Conservation (phyloP, 371 early-diverging fungal genomes). For the Fennellomyces sp. region DNA sequence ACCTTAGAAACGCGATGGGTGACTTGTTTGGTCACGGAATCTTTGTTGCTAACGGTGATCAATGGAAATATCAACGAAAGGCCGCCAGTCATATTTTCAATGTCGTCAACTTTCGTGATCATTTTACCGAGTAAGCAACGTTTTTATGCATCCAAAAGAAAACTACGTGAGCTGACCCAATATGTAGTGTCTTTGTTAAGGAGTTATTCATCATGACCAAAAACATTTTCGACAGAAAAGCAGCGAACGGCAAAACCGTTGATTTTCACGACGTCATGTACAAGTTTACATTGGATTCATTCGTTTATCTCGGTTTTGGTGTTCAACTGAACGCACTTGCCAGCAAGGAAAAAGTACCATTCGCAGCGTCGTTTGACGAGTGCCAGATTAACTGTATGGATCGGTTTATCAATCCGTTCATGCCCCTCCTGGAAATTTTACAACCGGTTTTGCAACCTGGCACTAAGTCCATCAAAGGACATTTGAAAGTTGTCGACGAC, state of each 20-base stretch:
- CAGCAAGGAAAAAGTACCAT: slow-evolving; percentile 35
- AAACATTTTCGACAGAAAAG: slow-evolving; percentile 33
- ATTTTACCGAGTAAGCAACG: no score
- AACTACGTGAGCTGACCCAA: no score
- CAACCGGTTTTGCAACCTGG: slow-evolving; percentile 11
- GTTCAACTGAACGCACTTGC: slow-evolving; percentile 33
- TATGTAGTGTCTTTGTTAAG: slow-evolving; percentile 51
- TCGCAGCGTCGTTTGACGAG: slow-evolving; percentile 62
- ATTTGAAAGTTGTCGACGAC: slow-evolving; percentile 40
- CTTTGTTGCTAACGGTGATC: no score
- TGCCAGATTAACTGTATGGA: slow-evolving; percentile 37
- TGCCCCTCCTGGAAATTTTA: slow-evolving; percentile 26
- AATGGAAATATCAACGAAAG: no score
- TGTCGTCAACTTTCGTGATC: no score
- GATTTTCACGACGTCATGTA: slow-evolving; percentile 47
- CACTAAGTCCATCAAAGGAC: slow-evolving; percentile 31
- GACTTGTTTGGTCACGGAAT: no score
- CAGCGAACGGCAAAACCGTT: slow-evolving; percentile 25
- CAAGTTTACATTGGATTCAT: slow-evolving; percentile 55
- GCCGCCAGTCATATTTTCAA: no score
- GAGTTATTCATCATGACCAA: slow-evolving; percentile 32
- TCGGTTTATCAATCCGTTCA: slow-evolving; percentile 48
- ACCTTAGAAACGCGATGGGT: no score
- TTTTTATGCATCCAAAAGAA: no score
- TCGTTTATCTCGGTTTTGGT: slow-evolving; percentile 54